phyloP scores from a whole-genome alignment of 495 filamentous ascomycete genomes.

The Penicillium riverlandense region DNA sequence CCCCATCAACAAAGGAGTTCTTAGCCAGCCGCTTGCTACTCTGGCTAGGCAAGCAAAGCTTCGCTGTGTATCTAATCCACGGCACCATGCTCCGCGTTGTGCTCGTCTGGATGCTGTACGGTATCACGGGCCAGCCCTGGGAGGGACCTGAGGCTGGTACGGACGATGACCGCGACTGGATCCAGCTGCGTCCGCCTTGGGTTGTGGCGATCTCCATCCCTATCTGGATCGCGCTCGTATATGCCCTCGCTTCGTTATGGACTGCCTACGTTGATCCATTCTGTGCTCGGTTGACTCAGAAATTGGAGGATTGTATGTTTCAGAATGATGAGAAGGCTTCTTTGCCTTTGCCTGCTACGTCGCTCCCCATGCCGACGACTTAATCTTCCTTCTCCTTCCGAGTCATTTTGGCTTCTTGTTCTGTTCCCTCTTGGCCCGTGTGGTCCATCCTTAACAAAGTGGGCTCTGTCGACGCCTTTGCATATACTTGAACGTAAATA shows the following conservation, averaged over 20 bases:
- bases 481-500: too few species aligned
- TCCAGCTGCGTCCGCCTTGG: slow-evolving; percentile 29
- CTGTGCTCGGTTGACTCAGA: slow-evolving; percentile 55
- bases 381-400: slow-evolving; percentile 16
- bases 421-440: too few species aligned
- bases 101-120: slow-evolving; percentile 55
- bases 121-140: slow-evolving; percentile 44
- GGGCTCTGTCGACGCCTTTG: too few species aligned
- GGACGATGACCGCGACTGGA: slow-evolving; percentile 33
- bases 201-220: slow-evolving; percentile 44
- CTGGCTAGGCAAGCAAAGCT: slow-evolving; percentile 62
- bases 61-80: slow-evolving; percentile 65
- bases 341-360: slow-evolving; percentile 28
- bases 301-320: slow-evolving; percentile 48
- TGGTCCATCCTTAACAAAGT: too few species aligned
- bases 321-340: slow-evolving; percentile 42
- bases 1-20: slow-evolving; percentile 47
- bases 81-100: slow-evolving; percentile 55
- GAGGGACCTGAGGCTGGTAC: slow-evolving; percentile 39
- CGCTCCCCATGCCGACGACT: slow-evolving; percentile 23
- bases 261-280: slow-evolving; percentile 58
- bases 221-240: slow-evolving; percentile 52
- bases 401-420: too few species aligned
- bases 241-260: slow-evolving; percentile 53
- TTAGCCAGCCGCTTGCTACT: slow-evolving; percentile 52